Percentiles rank a stretch among this genome's conserved stretches.
Conservation (phyloP, 1,284 basidiomycete genomes). For the Porogramme epimiltina region DNA sequence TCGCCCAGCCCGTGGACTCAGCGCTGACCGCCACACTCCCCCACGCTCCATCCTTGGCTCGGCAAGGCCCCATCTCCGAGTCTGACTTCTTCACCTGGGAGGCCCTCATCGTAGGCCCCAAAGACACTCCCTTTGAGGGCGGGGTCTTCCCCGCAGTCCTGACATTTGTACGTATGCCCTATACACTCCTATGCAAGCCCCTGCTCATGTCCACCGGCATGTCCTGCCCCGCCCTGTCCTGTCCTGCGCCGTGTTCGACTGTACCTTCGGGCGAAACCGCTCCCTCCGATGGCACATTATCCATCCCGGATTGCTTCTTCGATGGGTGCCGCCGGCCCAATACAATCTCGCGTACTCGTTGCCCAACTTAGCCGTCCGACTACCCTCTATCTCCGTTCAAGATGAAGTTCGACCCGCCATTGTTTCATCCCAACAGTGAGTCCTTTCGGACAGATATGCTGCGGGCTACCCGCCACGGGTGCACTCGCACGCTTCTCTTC, state of each 20-base stretch:
- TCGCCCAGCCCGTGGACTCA: background rate
- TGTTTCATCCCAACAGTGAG: conserved; percentile 97
- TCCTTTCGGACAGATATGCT: conserved; percentile 10
- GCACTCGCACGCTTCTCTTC: too few relatives aligned
- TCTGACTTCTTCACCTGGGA: conserved; percentile 99
- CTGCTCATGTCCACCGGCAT: conserved; percentile 11
- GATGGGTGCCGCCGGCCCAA: too few relatives aligned
- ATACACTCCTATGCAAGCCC: conserved; percentile 9
- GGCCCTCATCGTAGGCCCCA: conserved; percentile 93
- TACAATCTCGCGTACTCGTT: too few relatives aligned
- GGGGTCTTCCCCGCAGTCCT: conserved; percentile 94
- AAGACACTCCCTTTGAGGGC: conserved; percentile 98
- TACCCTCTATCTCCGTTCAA: conserved; percentile 97
- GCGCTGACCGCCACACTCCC: conserved; percentile 15
- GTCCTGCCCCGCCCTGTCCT: conserved; percentile 5
- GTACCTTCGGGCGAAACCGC: too few relatives aligned
- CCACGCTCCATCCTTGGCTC: conserved; percentile 1
- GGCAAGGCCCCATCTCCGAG: conserved; percentile 84
- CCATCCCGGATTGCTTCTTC: too few relatives aligned
- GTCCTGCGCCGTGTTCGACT: background rate
- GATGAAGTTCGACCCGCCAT: conserved; percentile 96
- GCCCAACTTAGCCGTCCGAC: conserved; percentile 85
- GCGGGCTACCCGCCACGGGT: too few relatives aligned
- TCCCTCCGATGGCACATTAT: too few relatives aligned
- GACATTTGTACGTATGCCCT: conserved; percentile 73